Evolutionary conservation across 257 asterid genomes (phyloP).

Genomic region (Nicotiana knightiana): DNA sequence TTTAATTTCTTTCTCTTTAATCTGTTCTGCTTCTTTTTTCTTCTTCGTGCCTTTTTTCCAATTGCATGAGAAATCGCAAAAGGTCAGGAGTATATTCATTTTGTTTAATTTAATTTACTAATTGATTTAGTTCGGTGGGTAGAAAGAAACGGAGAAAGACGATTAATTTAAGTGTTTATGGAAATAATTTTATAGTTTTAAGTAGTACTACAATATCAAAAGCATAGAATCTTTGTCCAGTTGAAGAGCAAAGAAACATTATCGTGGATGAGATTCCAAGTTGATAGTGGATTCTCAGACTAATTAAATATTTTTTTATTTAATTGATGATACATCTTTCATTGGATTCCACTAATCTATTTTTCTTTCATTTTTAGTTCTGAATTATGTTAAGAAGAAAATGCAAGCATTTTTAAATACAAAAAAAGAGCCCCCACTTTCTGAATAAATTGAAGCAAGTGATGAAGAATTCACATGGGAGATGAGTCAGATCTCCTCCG

Average conservation of each 20-base stretch:
- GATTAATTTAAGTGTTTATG: background rate
- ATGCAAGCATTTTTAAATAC: background rate
- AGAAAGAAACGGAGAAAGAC: too few species aligned
- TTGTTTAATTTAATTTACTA: too few species aligned
- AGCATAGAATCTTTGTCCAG: constrained; percentile 31
- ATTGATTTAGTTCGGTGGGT: too few species aligned
- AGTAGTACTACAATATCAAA: background rate
- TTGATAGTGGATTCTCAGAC: too few species aligned
- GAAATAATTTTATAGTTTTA: background rate
- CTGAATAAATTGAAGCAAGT: background rate
- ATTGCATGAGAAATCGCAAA: too few species aligned
- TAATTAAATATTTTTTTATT: too few species aligned
- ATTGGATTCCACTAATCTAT: constrained; percentile 4
- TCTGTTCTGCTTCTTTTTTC: too few species aligned
- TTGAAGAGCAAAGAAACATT: constrained; percentile 13
- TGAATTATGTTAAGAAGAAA: background rate
- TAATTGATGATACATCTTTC: background rate
- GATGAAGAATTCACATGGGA: background rate
- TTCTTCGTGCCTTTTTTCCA: too few species aligned
- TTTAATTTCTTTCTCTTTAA: too few species aligned
- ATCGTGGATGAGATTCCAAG: constrained; percentile 16
- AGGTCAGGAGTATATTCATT: too few species aligned
- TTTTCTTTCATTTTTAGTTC: background rate
- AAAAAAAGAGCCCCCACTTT: background rate
- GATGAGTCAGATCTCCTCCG: background rate